A percentile compares a stretch with the other conserved stretches of the same genome.
phyloP scores from a whole-genome alignment of 352 stramenopile species.

The Phytopythium chamaehyphon region DNA sequence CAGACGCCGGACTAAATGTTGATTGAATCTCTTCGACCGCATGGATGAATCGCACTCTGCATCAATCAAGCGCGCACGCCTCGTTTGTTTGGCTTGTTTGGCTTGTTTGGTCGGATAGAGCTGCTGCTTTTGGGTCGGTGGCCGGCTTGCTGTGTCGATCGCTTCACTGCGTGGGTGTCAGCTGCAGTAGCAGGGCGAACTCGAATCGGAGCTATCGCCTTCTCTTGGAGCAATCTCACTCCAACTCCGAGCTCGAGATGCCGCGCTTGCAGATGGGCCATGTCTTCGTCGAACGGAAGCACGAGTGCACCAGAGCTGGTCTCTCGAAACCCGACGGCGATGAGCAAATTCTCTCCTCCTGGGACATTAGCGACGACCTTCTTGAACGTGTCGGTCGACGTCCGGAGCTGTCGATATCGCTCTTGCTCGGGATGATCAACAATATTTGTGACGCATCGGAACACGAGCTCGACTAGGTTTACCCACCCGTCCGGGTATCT shows the following conservation, averaged over 20 bases:
- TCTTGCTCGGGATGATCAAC: conserved; percentile 35
- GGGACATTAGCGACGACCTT: conserved; percentile 25
- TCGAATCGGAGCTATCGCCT: too few species aligned
- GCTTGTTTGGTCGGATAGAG: too few species aligned
- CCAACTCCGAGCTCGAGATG: conserved; percentile 47
- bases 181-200: too few species aligned
- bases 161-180: too few species aligned
- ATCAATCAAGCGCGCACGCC: too few species aligned
- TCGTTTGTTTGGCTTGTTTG: too few species aligned
- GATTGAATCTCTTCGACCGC: too few species aligned
- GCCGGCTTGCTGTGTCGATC: too few species aligned
- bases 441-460: conserved; percentile 53
- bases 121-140: too few species aligned
- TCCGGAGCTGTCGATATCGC: conserved; percentile 50
- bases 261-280: conserved; percentile 26
- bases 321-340: conserved; percentile 52
- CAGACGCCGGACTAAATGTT: too few species aligned
- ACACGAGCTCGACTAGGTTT: conserved; percentile 33
- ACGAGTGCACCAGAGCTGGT: conserved; percentile 32
- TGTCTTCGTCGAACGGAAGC: conserved; percentile 20
- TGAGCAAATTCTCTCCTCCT: conserved; percentile 37
- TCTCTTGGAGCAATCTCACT: neutral
- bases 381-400: conserved; percentile 40
- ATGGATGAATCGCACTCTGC: too few species aligned
- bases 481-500: conserved; percentile 19